A percentile compares a stretch with the other conserved stretches of the same genome.
Conservation (phyloP, 148 eudicot species). For the Rhododendron williamsianum region DNA sequence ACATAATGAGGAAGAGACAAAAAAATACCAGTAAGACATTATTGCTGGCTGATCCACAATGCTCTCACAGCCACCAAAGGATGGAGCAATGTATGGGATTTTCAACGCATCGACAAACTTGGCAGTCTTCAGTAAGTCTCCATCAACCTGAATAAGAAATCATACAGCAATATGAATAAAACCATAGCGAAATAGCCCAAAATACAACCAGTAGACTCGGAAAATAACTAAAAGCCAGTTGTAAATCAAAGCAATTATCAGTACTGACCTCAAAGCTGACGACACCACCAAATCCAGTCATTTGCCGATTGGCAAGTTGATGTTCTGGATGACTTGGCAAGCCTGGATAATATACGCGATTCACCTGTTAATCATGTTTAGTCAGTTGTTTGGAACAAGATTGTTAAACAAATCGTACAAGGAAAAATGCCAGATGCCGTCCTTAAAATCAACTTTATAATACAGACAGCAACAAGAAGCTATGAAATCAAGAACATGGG, state of each 20-base stretch:
- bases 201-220: not conserved
- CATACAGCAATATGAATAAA: not conserved
- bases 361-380: slow-evolving; percentile 44
- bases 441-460: not conserved
- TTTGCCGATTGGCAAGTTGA: slow-evolving; percentile 66
- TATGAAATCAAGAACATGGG: not conserved
- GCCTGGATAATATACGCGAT: slow-evolving; percentile 79
- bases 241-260: not conserved
- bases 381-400: not conserved
- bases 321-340: slow-evolving; percentile 87
- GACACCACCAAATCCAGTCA: slow-evolving; percentile 94
- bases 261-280: slow-evolving; percentile 86
- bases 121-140: slow-evolving; percentile 54
- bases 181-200: not conserved
- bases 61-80: slow-evolving; percentile 94
- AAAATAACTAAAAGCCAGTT: not conserved
- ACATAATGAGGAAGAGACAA: not conserved
- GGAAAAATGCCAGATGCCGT: not conserved
- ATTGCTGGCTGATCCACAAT: slow-evolving; percentile 93
- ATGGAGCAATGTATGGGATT: slow-evolving; percentile 90
- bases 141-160: slow-evolving; percentile 48
- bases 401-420: not conserved
- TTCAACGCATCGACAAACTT: slow-evolving; percentile 67
- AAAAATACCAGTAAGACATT: slow-evolving; percentile 85
- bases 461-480: not conserved